Evolutionary conservation across 2,329 filamentous ascomycete species (phyloP).

Genomic region (Bertia moriformis): DNA sequence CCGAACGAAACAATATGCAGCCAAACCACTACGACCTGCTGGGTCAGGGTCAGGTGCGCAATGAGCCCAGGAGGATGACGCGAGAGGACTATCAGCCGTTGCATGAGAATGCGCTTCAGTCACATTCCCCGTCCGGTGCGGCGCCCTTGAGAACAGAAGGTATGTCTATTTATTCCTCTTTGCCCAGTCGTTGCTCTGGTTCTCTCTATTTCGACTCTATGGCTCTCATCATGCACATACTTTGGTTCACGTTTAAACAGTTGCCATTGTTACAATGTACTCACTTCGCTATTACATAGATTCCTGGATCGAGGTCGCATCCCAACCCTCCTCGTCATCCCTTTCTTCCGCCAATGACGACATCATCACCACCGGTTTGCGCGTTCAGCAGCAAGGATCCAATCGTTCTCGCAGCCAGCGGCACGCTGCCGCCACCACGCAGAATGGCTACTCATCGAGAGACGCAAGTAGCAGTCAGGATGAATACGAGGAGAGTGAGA

Average conservation of each 20-base stretch:
- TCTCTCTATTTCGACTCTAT: not conserved
- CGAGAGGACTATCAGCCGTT: constrained; percentile 14
- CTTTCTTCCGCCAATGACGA: constrained; percentile 42
- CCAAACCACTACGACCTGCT: constrained; percentile 20
- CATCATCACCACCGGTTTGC: constrained; percentile 43
- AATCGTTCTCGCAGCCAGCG: constrained; percentile 10
- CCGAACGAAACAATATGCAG: too few relatives aligned
- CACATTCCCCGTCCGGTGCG: constrained; percentile 16
- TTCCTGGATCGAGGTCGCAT: constrained; percentile 54
- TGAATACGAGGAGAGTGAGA: constrained; percentile 55
- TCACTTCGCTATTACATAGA: constrained; percentile 34
- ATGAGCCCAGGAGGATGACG: constrained; percentile 13
- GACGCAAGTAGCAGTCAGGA: constrained; percentile 44
- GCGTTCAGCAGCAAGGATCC: constrained; percentile 32
- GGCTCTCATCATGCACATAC: not conserved
- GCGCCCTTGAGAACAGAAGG: constrained; percentile 23
- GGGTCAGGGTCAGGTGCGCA: constrained; percentile 16
- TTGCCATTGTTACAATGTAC: constrained; percentile 16
- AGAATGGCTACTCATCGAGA: constrained; percentile 23
- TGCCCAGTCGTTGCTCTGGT: not conserved
- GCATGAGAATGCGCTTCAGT: constrained; percentile 14
- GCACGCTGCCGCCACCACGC: constrained; percentile 24
- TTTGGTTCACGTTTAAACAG: constrained; percentile 3
- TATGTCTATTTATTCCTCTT: constrained; percentile 11
- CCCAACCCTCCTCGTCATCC: constrained; percentile 48